A percentile compares a stretch with the other conserved stretches of the same genome.
Conservation (phyloP, 2,329 filamentous ascomycete genomes). For the Aureobasidium sp. region DNA sequence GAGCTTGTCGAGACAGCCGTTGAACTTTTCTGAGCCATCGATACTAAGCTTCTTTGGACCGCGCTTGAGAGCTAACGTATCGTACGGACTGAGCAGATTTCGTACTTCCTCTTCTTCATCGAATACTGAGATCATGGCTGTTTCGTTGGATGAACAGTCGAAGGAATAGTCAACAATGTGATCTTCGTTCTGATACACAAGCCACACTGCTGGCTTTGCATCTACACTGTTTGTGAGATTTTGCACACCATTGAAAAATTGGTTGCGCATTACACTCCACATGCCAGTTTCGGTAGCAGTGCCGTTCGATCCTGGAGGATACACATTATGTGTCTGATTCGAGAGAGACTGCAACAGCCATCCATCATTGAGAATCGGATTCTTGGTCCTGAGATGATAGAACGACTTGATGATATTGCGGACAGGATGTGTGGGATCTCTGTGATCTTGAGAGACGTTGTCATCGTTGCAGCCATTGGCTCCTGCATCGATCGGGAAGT, state of each 20-base stretch:
- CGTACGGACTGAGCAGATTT: constrained; percentile 55
- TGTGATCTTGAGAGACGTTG: constrained; percentile 49
- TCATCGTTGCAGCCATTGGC: constrained; percentile 49
- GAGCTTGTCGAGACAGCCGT: constrained; percentile 48
- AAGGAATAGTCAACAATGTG: constrained; percentile 46
- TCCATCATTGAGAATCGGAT: constrained; percentile 52
- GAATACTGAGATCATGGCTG: constrained; percentile 50
- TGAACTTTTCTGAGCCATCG: constrained; percentile 37
- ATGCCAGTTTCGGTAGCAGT: constrained; percentile 49
- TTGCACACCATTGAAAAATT: constrained; percentile 37
- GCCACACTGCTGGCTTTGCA: constrained; percentile 37
- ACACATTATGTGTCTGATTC: constrained; percentile 44
- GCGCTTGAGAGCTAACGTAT: constrained; percentile 43
- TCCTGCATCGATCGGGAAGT: constrained; percentile 49
- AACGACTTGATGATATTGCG: constrained; percentile 54
- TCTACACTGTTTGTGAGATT: constrained; percentile 33
- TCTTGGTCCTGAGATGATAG: constrained; percentile 51
- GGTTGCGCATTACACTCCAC: constrained; percentile 51
- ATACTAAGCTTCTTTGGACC: constrained; percentile 40
- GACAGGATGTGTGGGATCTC: constrained; percentile 53
- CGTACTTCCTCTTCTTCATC: constrained; percentile 46
- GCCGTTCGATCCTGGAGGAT: constrained; percentile 44
- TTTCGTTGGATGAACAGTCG: constrained; percentile 41
- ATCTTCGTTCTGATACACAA: constrained; percentile 44
- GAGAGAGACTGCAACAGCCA: constrained; percentile 48